Percentiles rank a stretch among this genome's conserved stretches.
These are phyloP conservation scores for Cladorrhinum samala DNA, from an alignment of 495 filamentous ascomycete genomes.

Conservation along the genomic window DNA sequence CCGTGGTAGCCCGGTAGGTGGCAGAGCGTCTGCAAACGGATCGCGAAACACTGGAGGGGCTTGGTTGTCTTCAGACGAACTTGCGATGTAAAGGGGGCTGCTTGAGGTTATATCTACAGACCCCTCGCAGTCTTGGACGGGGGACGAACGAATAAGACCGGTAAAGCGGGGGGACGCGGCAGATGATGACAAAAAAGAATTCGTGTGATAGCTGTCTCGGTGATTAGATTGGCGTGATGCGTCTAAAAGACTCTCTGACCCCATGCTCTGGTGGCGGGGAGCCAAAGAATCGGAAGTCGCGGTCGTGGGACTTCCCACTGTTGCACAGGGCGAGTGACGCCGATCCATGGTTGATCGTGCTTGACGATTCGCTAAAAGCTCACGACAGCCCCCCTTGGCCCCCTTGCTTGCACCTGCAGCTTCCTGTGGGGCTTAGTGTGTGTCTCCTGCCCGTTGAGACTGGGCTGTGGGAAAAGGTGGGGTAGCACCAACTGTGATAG, in stretches of 20 bases:
- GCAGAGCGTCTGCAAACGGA: background rate
- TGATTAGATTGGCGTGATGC: constrained; percentile 3
- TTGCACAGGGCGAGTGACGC: background rate
- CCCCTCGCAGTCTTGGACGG: background rate
- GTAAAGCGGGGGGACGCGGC: background rate
- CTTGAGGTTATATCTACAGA: background rate
- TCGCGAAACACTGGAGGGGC: background rate
- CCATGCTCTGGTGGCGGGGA: background rate
- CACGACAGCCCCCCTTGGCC: constrained; percentile 10
- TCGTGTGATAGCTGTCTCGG: background rate
- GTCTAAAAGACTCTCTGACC: background rate
- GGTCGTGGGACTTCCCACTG: background rate
- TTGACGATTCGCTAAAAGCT: background rate
- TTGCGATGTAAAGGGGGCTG: no score
- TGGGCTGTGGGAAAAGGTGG: background rate
- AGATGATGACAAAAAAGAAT: background rate
- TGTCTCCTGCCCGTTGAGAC: background rate
- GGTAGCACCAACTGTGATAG: no score
- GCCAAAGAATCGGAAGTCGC: background rate
- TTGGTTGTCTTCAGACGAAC: background rate
- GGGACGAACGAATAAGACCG: background rate
- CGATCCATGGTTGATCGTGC: constrained; percentile 1
- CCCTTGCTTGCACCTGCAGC: constrained; percentile 20
- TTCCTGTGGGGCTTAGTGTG: constrained; percentile 16
- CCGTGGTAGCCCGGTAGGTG: background rate